A percentile compares a stretch with the other conserved stretches of the same genome.
Evolutionary conservation across 2,329 filamentous ascomycete species (phyloP).

Genomic region (Colletotrichum phormii): DNA sequence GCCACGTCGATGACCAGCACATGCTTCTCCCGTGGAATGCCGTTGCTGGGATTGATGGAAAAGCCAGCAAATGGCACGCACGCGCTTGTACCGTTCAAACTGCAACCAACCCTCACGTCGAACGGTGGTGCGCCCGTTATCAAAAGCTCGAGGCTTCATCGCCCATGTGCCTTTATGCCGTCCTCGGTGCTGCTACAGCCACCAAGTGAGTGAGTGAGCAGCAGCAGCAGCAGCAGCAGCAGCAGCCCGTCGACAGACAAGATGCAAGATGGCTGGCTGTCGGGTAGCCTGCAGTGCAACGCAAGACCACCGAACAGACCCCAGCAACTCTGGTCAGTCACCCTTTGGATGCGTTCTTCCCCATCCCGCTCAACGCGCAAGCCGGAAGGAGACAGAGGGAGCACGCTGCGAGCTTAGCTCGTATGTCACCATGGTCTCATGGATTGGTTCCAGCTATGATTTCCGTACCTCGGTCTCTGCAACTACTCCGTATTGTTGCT

Average conservation of each 20-base stretch:
- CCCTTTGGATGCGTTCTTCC: background rate
- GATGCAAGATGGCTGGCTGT: slow-evolving; percentile 11
- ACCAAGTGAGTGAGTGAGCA: slow-evolving; percentile 15
- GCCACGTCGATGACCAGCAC: slow-evolving; percentile 3
- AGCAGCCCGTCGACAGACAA: background rate
- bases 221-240: background rate
- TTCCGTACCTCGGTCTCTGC: slow-evolving; percentile 7
- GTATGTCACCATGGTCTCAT: background rate
- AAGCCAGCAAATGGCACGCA: slow-evolving; percentile 23
- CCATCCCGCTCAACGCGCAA: background rate
- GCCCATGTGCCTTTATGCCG: background rate
- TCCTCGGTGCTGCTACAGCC: background rate
- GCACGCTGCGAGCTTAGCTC: slow-evolving; percentile 22
- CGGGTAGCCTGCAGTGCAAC: slow-evolving; percentile 21
- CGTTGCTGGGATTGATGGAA: slow-evolving; percentile 1
- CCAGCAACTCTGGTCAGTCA: background rate
- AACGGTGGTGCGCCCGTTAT: slow-evolving; percentile 18
- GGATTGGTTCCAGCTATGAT: background rate
- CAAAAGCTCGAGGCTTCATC: slow-evolving; percentile 10
- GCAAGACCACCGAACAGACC: slow-evolving; percentile 2
- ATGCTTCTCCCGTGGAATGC: slow-evolving; percentile 4
- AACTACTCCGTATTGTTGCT: background rate
- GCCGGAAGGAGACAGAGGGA: slow-evolving; percentile 1
- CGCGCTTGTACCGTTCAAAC: slow-evolving; percentile 12
- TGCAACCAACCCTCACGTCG: slow-evolving; percentile 15